These are phyloP conservation scores for Penicillium paxilli DNA, from an alignment of 495 filamentous ascomycete genomes.

Conservation along the genomic window DNA sequence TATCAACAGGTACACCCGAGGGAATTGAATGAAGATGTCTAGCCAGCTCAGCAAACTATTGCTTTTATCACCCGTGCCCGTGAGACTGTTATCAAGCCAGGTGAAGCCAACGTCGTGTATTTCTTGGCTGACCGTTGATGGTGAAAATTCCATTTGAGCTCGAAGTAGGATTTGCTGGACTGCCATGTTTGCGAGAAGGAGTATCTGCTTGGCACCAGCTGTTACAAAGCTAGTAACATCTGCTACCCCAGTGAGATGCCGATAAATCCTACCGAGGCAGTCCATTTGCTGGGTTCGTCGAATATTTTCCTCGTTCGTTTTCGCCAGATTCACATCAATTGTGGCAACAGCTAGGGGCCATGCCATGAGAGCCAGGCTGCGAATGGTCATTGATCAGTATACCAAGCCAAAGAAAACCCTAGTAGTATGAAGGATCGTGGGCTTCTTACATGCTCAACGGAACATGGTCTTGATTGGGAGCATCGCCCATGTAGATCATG, in stretches of 20 bases:
- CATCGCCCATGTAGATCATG: not conserved
- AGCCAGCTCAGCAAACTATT: not conserved
- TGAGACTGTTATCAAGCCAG: not conserved
- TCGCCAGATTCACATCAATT: not conserved
- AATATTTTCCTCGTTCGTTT: not conserved
- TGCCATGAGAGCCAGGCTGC: not conserved
- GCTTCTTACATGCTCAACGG: not conserved
- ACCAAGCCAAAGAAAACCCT: no score
- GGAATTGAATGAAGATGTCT: not conserved
- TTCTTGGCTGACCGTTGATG: not conserved
- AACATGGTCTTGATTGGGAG: not conserved
- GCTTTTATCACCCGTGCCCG: not conserved
- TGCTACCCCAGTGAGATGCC: not conserved
- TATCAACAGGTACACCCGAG: not conserved
- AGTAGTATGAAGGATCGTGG: not conserved
- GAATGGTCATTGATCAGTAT: not conserved
- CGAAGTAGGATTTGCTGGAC: not conserved
- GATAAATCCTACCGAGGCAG: not conserved
- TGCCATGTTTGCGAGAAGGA: not conserved
- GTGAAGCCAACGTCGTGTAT: not conserved
- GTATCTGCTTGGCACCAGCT: not conserved
- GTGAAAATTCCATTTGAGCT: not conserved
- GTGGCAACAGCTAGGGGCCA: not conserved
- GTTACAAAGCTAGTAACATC: not conserved
- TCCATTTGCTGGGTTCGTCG: not conserved